A percentile compares a stretch with the other conserved stretches of the same genome.
These are phyloP conservation scores for Sclerotinia nivalis DNA, from an alignment of 2,329 filamentous ascomycete genomes.

Conservation along the genomic window DNA sequence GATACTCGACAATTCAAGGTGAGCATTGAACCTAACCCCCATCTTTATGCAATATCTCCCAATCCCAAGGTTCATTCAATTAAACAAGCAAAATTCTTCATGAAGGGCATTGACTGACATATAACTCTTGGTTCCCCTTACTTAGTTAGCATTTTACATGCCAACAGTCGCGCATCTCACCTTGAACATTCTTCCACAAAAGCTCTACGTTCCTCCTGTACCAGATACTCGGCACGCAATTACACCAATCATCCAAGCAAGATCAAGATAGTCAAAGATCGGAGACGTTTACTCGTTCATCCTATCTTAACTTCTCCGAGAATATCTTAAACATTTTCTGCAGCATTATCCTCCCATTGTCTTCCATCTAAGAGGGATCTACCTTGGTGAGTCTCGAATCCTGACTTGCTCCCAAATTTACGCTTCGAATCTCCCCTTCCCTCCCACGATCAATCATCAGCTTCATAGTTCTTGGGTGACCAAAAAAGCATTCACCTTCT, in stretches of 20 bases:
- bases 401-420: not conserved
- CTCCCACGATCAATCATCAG: conserved; percentile 25
- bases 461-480: conserved; percentile 9
- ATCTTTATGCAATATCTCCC: conserved; percentile 8
- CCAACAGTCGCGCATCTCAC: conserved; percentile 38
- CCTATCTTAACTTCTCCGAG: conserved; percentile 34
- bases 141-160: conserved; percentile 38
- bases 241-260: conserved; percentile 27
- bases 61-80: not conserved
- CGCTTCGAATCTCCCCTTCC: not conserved
- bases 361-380: conserved; percentile 32
- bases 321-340: conserved; percentile 22
- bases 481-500: conserved; percentile 28
- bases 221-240: conserved; percentile 33
- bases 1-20: conserved; percentile 23
- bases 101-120: conserved; percentile 34
- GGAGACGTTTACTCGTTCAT: conserved; percentile 45
- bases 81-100: conserved; percentile 3
- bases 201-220: conserved; percentile 33
- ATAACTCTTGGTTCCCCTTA: conserved; percentile 33
- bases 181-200: conserved; percentile 26
- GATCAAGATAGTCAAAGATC: conserved; percentile 32
- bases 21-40: not conserved
- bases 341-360: conserved; percentile 5
- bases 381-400: conserved; percentile 22